Percentiles rank a stretch among this genome's conserved stretches.
Conservation (phyloP, 495 filamentous ascomycete species). For the Penicillium odoratum region DNA sequence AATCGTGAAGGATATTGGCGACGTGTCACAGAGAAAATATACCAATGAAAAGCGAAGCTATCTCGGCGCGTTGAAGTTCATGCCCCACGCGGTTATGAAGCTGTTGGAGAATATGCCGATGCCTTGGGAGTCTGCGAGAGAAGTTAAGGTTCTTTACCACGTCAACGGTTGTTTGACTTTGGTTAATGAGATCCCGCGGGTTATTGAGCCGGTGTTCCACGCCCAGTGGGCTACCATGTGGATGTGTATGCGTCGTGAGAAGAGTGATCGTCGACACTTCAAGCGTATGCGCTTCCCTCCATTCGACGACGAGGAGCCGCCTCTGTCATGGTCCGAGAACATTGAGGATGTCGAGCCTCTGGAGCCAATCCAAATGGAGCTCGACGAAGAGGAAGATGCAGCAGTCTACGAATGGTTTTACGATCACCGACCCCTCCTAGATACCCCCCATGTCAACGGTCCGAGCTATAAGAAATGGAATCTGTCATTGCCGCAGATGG, state of each 20-base stretch:
- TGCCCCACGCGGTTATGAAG: constrained; percentile 99
- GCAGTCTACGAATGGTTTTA: constrained; percentile 97
- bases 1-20: constrained; percentile 97
- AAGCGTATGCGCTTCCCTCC: constrained; percentile 99
- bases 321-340: constrained; percentile 96
- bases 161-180: constrained; percentile 96
- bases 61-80: constrained; percentile 96
- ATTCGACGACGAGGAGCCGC: constrained; percentile 98
- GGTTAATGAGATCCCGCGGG: constrained; percentile 94
- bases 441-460: constrained; percentile 93
- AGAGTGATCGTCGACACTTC: constrained; percentile 94
- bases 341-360: constrained; percentile 97
- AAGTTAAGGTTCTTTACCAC: constrained; percentile 98
- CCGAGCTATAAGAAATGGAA: constrained; percentile 98
- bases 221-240: constrained; percentile 99
- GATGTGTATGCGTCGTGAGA: constrained; percentile 97
- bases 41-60: constrained; percentile 98
- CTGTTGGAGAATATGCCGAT: constrained; percentile 99
- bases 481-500: constrained; percentile 91
- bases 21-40: constrained; percentile 99
- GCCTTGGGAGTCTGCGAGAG: constrained; percentile 95
- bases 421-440: constrained; percentile 86
- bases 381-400: constrained; percentile 92
- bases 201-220: constrained; percentile 98
- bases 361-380: constrained; percentile 98